Percentiles rank a stretch among this genome's conserved stretches.
phyloP scores from a whole-genome alignment of 176 grass and related monocot species.

The Aegilops umbellulata region DNA sequence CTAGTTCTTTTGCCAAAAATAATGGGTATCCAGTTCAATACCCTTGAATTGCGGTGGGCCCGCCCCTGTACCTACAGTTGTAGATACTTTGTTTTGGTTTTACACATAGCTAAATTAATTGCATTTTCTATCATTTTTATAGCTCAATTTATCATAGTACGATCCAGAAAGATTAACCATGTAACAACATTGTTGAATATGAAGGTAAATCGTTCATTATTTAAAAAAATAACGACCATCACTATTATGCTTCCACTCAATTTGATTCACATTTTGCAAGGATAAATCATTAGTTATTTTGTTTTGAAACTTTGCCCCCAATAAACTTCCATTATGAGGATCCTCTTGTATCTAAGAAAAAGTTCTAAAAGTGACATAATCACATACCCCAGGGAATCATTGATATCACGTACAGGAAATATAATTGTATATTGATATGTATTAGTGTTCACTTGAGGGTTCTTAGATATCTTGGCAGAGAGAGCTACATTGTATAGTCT shows the following conservation, averaged over 20 bases:
- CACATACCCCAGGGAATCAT: background rate
- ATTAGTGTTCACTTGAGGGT: background rate
- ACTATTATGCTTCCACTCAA: background rate
- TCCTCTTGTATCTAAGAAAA: background rate
- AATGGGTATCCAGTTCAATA: too few relatives aligned
- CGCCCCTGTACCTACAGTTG: too few relatives aligned
- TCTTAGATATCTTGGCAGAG: background rate
- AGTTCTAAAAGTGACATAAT: background rate
- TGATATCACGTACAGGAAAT: background rate
- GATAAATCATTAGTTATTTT: background rate
- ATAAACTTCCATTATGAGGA: background rate
- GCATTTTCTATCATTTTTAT: background rate
- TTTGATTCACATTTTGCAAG: background rate
- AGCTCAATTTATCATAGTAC: background rate
- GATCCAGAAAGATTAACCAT: background rate
- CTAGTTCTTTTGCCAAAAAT: too few relatives aligned
- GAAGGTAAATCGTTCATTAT: background rate
- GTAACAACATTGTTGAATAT: background rate
- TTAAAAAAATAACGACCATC: too few relatives aligned
- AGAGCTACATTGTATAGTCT: background rate
- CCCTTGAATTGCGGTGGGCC: too few relatives aligned
- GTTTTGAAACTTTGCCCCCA: background rate
- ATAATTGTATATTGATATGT: background rate
- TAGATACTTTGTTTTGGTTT: background rate
- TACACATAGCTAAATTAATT: constrained; percentile 1